Percentiles rank a stretch among this genome's conserved stretches.
phyloP scores from a whole-genome alignment of 345 rosid species.

The Eucalyptus paniculata region DNA sequence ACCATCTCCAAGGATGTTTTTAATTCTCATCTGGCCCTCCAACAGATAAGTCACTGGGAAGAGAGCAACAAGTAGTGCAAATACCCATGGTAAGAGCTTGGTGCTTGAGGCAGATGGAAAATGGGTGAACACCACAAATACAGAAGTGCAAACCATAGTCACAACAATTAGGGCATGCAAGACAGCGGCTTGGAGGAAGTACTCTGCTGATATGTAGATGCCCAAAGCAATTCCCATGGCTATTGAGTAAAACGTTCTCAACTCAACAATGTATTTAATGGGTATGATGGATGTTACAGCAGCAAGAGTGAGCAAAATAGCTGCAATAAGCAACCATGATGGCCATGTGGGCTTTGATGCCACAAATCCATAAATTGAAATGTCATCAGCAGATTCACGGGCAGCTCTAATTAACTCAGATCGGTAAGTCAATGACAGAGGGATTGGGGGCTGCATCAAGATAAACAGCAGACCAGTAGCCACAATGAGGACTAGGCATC shows the following conservation, averaged over 20 bases:
- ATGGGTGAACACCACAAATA: conserved; percentile 94
- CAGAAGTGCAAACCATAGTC: conserved; percentile 81
- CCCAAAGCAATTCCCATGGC: conserved; percentile 93
- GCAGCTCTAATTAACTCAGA: conserved; percentile 82
- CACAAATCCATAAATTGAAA: conserved; percentile 87
- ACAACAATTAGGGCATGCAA: conserved; percentile 72
- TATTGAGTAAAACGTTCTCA: conserved; percentile 71
- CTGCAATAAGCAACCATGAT: conserved; percentile 82
- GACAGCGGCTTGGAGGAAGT: conserved; percentile 90
- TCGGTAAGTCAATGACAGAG: conserved; percentile 70
- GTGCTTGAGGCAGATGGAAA: conserved; percentile 98
- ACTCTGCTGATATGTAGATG: conserved; percentile 88
- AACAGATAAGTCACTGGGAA: conserved; percentile 89
- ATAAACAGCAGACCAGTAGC: conserved; percentile 86
- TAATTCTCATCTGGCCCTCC: conserved; percentile 93
- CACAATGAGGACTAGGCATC: conserved; percentile 78
- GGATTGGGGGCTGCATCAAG: conserved; percentile 93
- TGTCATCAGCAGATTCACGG: conserved; percentile 89
- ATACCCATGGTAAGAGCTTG: conserved; percentile 89
- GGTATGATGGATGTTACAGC: conserved; percentile 85
- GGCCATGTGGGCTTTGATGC: conserved; percentile 99
- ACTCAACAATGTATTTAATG: conserved; percentile 75
- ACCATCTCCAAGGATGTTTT: conserved; percentile 45
- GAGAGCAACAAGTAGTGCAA: conserved; percentile 93
- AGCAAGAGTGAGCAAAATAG: conserved; percentile 79